Percentiles rank a stretch among this genome's conserved stretches.
Conservation (phyloP, 306 rosid genomes). For the Rosa rugosa region DNA sequence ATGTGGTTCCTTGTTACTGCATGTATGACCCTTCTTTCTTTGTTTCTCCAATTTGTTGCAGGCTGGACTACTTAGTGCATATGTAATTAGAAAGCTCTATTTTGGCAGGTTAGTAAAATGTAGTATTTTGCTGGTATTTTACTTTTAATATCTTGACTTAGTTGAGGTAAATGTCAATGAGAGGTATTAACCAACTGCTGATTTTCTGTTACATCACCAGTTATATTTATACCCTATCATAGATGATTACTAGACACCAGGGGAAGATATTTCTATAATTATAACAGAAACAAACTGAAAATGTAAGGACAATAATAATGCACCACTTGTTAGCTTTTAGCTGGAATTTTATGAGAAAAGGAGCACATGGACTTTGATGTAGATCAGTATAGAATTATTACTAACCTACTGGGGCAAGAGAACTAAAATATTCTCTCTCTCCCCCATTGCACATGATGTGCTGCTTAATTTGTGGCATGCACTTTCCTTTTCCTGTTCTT, state of each 20-base stretch:
- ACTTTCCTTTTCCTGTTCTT: neutral
- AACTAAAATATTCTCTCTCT: neutral
- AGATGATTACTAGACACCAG: neutral
- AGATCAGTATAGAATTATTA: neutral
- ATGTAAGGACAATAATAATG: neutral
- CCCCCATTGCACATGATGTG: neutral
- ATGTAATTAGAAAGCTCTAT: constrained; percentile 71
- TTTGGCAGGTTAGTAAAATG: constrained; percentile 74
- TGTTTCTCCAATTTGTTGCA: constrained; percentile 27
- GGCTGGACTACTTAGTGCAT: constrained; percentile 90
- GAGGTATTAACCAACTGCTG: neutral
- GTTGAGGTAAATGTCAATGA: neutral
- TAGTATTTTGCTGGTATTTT: constrained; percentile 13
- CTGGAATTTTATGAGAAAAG: neutral
- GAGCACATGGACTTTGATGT: neutral
- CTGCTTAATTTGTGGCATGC: neutral
- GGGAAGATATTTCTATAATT: neutral
- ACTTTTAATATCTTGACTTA: neutral
- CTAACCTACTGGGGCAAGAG: neutral
- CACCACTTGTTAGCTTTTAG: neutral
- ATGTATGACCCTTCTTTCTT: neutral
- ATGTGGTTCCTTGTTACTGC: neutral
- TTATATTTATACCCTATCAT: neutral
- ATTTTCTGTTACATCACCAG: neutral
- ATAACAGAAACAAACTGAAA: neutral